Base-by-base conservation (phyloP, 2,329 filamentous ascomycete genomes). In the Cercospora sp. region DNA sequence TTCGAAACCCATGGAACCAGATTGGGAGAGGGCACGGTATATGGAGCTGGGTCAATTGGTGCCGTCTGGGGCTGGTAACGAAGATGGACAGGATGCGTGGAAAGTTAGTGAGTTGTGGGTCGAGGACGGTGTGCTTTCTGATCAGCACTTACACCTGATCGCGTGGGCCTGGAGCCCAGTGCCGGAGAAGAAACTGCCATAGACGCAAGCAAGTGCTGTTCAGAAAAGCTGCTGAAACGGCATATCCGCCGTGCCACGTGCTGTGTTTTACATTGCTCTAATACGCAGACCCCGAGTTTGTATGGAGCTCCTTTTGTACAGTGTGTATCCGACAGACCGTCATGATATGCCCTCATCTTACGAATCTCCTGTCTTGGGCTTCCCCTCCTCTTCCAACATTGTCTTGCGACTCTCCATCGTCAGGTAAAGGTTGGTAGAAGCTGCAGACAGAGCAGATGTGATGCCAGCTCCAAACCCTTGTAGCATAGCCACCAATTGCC, bases 331-430 rank as follows among this genome's bases (percentile, higher is more conserved):
- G 6, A 12, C 0, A 20, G 16, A 20, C 42, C 18, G 6, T 18
- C 16, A 40, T 40, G 7, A 1, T 3, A 5, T n/a, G 3, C 16
- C 6, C 36, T n/a, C 5, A n/a, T 40, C 45, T 57, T 53, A 36
- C 6, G 45, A 33, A 2, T 48, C 62, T 18, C 62, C 63, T 36
- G 33, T 20, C 16, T 33, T 26, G 16, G 60, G 69, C 70, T 83
- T 82, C 69, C 78, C 78, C 73, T 92, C 90, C 73, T 94, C 91
- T 76, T 97, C 93, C 79, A 99, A 80, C 82, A 94, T 90, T 60
- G 84, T 88, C 80, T 89, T 89, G 78, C 94, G 85, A 60, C 91
- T 88, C 84, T 98, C 94, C 75, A 99, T 83, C 12, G 94, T 92
- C 70, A 97, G 85, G 85, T 94, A 98, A 74, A 99, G 78, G 77